Conservation (phyloP, 2,329 filamentous ascomycete genomes). For the Pestalotiopsis sp. region DNA sequence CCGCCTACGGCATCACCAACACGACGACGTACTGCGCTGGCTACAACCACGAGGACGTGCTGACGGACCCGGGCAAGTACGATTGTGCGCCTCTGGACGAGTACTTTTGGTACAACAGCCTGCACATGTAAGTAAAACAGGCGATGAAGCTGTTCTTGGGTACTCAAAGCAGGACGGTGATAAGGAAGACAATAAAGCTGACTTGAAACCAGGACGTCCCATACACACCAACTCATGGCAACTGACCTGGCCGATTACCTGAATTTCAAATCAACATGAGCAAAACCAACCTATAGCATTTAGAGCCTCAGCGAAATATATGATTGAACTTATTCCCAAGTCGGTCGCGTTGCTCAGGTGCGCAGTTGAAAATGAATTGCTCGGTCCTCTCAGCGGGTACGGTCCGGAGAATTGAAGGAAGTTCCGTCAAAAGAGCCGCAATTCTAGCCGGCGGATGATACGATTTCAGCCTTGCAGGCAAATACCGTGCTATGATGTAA, state of each 20-base stretch:
- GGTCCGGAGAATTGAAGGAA: too few species aligned
- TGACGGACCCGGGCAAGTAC: slow-evolving; percentile 24
- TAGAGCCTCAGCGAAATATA: not conserved
- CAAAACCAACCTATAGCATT: not conserved
- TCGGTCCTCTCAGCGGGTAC: too few species aligned
- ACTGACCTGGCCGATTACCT: slow-evolving; percentile 18
- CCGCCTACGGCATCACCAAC: slow-evolving; percentile 29
- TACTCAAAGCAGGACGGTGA: not conserved
- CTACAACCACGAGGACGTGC: slow-evolving; percentile 26
- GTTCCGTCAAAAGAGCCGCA: too few species aligned
- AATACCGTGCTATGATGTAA: not conserved
- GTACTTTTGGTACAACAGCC: slow-evolving; percentile 36
- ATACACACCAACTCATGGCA: slow-evolving; percentile 21
- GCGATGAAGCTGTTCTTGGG: not conserved
- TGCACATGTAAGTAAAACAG: slow-evolving; percentile 26
- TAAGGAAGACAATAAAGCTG: not conserved
- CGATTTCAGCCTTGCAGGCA: not conserved
- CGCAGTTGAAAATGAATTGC: too few species aligned
- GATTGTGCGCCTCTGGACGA: slow-evolving; percentile 30
- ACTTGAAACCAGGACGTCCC: slow-evolving; percentile 17
- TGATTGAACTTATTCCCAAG: too few species aligned
- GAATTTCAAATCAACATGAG: slow-evolving; percentile 15
- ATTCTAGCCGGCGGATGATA: not conserved
- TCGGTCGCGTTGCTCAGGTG: too few species aligned
- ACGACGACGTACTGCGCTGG: slow-evolving; percentile 29